Conservation (phyloP, 169 alveolate genomes). For the Eimeria sp. region DNA sequence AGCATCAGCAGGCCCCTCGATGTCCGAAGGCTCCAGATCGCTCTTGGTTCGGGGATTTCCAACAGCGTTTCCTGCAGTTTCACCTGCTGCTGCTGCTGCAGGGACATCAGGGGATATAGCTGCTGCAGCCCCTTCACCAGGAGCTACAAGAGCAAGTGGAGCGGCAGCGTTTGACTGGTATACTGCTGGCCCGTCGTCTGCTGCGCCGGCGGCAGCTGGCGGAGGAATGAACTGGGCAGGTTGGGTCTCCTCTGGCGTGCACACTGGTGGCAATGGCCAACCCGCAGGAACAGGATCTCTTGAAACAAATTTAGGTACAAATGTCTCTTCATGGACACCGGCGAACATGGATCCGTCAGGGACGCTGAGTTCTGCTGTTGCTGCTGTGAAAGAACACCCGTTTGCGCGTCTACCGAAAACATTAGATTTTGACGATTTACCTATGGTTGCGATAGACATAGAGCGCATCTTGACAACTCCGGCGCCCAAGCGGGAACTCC, state of each 20-base stretch:
- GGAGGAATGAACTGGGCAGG: neutral
- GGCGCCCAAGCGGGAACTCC: neutral
- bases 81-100: too few species aligned
- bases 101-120: too few species aligned
- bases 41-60: too few species aligned
- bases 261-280: neutral
- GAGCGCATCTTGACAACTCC: neutral
- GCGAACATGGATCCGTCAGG: neutral
- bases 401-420: slow-evolving; percentile 12
- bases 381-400: neutral
- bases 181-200: neutral
- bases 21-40: too few species aligned
- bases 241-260: neutral
- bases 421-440: too few species aligned
- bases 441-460: too few species aligned
- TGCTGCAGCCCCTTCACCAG: neutral
- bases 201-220: neutral
- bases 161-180: neutral
- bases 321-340: neutral
- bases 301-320: too few species aligned
- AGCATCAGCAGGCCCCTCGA: too few species aligned
- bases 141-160: neutral
- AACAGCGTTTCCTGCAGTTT: too few species aligned
- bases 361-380: neutral
- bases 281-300: neutral